Conservation (phyloP, 768 basidiomycete species). For the Exidia glandulosa region DNA sequence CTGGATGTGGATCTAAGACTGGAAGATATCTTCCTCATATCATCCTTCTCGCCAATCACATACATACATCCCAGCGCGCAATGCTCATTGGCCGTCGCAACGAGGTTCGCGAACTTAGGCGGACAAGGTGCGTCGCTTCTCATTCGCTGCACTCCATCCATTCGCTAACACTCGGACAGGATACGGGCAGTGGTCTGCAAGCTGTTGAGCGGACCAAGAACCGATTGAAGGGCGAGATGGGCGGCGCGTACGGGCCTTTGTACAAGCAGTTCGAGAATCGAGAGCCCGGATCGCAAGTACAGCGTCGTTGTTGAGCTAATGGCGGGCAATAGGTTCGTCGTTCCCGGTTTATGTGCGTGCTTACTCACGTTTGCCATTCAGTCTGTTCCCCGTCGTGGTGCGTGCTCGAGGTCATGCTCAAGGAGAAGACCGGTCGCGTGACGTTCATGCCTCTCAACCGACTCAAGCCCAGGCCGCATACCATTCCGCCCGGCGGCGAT, state of each 20-base stretch:
- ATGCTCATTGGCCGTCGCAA: too few species aligned
- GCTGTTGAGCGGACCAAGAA: conserved; percentile 80
- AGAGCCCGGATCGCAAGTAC: conserved; percentile 75
- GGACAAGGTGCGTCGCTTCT: conserved; percentile 62
- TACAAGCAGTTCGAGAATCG: conserved; percentile 94
- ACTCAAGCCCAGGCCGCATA: conserved; percentile 68
- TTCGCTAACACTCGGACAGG: conserved; percentile 35
- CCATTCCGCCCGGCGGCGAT: conserved; percentile 60
- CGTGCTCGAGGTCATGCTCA: conserved; percentile 89
- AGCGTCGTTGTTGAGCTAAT: conserved; percentile 90
- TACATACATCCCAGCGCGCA: too few species aligned
- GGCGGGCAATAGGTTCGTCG: conserved; percentile 77
- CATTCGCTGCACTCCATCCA: conserved; percentile 1
- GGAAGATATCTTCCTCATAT: too few species aligned
- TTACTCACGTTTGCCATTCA: conserved; percentile 17
- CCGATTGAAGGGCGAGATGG: conserved; percentile 41
- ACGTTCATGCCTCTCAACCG: conserved; percentile 99
- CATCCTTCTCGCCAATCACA: too few species aligned
- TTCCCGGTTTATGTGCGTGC: neutral
- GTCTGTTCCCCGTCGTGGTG: conserved; percentile 96
- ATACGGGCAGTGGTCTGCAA: conserved; percentile 79
- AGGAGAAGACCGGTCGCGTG: conserved; percentile 86
- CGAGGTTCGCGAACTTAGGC: too few species aligned
- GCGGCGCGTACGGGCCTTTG: conserved; percentile 87
- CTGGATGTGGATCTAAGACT: too few species aligned